phyloP scores from a whole-genome alignment of 2,329 filamentous ascomycete species.

The Parafenestella ontariensis region DNA sequence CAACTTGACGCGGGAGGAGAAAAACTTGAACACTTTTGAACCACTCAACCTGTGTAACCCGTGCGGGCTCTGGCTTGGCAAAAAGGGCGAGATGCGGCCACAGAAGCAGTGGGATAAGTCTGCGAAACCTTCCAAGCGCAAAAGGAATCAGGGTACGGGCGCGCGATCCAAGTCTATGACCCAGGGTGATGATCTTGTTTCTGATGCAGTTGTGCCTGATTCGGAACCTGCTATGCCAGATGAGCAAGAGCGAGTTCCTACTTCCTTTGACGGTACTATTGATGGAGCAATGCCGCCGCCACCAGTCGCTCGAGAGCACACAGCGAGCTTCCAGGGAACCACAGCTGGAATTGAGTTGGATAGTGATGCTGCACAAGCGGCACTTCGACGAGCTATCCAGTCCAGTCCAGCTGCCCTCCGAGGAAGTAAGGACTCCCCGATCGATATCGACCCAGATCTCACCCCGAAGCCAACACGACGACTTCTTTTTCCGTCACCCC shows the following conservation, averaged over 20 bases:
- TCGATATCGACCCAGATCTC: conserved; percentile 58
- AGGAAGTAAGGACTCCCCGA: conserved; percentile 55
- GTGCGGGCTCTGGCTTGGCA: conserved; percentile 93
- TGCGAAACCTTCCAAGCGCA: conserved; percentile 51
- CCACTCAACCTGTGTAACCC: conserved; percentile 88
- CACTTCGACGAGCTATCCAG: conserved; percentile 63
- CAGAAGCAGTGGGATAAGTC: conserved; percentile 75
- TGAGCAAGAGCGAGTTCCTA: conserved; percentile 12
- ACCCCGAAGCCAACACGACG: conserved; percentile 71
- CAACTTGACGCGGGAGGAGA: conserved; percentile 69
- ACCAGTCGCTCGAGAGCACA: conserved; percentile 4
- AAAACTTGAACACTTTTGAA: conserved; percentile 65
- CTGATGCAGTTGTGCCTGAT: conserved; percentile 42
- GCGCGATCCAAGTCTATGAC: conserved; percentile 52
- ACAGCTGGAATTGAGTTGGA: conserved; percentile 14
- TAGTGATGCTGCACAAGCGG: conserved; percentile 37
- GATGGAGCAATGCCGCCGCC: conserved; percentile 23
- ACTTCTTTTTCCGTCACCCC: conserved; percentile 78
- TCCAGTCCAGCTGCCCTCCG: conserved; percentile 65
- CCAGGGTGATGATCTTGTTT: conserved; percentile 55
- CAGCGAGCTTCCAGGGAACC: conserved; percentile 15
- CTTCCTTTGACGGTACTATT: conserved; percentile 14
- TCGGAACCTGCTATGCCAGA: conserved; percentile 32
- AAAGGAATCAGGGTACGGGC: conserved; percentile 34
- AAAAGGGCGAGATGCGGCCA: conserved; percentile 84